Conservation (phyloP, 192 early-diverging fungal genomes). For the Dispira parvispora region DNA sequence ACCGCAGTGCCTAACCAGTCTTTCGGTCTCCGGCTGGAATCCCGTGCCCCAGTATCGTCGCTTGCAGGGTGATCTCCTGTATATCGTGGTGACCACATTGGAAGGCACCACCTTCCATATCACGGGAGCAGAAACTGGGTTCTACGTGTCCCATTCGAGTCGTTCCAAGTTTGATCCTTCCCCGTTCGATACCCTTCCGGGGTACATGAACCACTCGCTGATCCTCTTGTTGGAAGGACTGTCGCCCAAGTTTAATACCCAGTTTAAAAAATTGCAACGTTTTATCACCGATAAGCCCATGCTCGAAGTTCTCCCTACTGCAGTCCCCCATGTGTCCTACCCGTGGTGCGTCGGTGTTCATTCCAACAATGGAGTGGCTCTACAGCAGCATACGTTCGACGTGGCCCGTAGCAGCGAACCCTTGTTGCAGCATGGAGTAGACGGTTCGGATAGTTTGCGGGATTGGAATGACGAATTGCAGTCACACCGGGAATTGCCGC, state of each 20-base stretch:
- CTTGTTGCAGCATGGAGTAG: constrained; percentile 21
- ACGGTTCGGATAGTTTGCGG: constrained; percentile 38
- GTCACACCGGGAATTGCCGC: constrained; percentile 69
- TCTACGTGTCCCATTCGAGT: constrained; percentile 74
- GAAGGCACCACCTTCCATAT: constrained; percentile 72
- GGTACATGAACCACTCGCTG: constrained; percentile 38
- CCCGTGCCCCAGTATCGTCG: constrained; percentile 63
- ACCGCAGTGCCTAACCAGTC: constrained; percentile 49
- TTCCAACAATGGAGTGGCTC: background rate
- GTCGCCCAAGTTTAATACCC: constrained; percentile 50
- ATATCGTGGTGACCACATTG: constrained; percentile 71
- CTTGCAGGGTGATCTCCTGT: constrained; percentile 73
- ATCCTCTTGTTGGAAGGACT: constrained; percentile 42
- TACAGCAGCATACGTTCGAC: constrained; percentile 33
- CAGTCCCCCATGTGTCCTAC: constrained; percentile 43
- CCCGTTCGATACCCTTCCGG: constrained; percentile 19
- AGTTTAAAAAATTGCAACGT: constrained; percentile 47
- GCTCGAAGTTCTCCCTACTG: constrained; percentile 61
- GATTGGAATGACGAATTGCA: constrained; percentile 99
- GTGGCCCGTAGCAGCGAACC: constrained; percentile 44
- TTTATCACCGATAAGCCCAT: constrained; percentile 48
- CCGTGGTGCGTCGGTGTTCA: constrained; percentile 64
- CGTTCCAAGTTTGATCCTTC: constrained; percentile 45
- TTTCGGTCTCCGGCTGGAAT: constrained; percentile 84
- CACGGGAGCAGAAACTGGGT: constrained; percentile 68